Percentiles rank a stretch among this genome's conserved stretches.
Conservation (phyloP, 2,329 filamentous ascomycete species). For the Akanthomyces muscarius region DNA sequence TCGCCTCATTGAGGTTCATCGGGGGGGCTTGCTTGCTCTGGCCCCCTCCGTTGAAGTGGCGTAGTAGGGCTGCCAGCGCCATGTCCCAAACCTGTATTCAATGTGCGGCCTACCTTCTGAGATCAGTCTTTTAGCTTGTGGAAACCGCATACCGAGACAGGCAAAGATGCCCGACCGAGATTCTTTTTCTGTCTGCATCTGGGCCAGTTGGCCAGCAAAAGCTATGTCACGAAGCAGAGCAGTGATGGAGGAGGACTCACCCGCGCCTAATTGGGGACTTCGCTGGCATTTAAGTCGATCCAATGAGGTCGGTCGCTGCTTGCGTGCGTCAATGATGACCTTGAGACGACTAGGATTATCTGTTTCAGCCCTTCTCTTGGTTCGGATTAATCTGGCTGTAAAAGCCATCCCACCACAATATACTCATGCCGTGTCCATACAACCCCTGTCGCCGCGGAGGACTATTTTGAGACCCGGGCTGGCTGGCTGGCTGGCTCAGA, state of each 20-base stretch:
- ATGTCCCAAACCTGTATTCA: neutral
- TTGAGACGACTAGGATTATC: neutral
- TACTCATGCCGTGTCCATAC: neutral
- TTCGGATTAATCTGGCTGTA: neutral
- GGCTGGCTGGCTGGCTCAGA: neutral
- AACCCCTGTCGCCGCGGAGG: neutral
- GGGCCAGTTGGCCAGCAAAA: neutral
- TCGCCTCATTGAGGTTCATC: too few species aligned
- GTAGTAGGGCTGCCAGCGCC: neutral
- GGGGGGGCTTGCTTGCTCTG: too few species aligned
- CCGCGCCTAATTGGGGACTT: neutral
- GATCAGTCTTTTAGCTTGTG: neutral
- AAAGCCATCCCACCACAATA: neutral
- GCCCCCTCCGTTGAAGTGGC: neutral
- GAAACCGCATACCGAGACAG: neutral
- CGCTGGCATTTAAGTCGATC: neutral
- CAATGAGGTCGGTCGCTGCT: neutral
- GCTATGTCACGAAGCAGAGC: neutral
- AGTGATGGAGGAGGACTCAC: neutral
- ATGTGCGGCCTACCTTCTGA: neutral
- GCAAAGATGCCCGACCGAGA: conserved; percentile 7
- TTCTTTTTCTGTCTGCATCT: neutral
- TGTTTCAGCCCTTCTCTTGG: neutral
- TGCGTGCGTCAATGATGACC: neutral
- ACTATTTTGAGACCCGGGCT: neutral